Evolutionary conservation across 2,329 filamentous ascomycete species (phyloP).

Genomic region (Botrytis deweyae): DNA sequence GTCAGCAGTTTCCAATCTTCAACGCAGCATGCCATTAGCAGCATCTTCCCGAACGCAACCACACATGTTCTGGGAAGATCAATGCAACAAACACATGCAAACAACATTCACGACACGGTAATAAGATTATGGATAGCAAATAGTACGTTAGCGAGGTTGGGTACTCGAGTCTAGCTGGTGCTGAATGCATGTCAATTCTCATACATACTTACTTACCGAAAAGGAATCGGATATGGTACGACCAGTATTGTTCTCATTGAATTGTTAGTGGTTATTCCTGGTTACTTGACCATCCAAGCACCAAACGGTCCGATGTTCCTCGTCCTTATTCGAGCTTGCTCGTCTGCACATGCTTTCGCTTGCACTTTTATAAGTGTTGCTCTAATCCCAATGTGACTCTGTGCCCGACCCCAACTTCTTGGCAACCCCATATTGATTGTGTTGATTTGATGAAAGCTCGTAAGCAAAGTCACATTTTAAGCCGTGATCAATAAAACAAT

Average conservation of each 20-base stretch:
- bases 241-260: neutral
- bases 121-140: neutral
- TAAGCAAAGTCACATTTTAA: constrained; percentile 18
- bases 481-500: constrained; percentile 16
- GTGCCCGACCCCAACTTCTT: constrained; percentile 19
- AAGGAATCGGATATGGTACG: neutral
- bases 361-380: neutral
- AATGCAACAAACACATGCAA: constrained; percentile 2
- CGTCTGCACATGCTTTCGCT: constrained; percentile 15
- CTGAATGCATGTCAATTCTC: constrained; percentile 1
- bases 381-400: constrained; percentile 19
- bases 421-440: constrained; percentile 9
- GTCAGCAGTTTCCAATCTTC: constrained; percentile 6
- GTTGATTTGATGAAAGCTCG: constrained; percentile 10
- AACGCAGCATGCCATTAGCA: constrained; percentile 5
- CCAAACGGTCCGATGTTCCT: constrained; percentile 26
- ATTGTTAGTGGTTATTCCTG: neutral
- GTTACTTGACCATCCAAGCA: constrained; percentile 9
- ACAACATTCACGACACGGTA: neutral
- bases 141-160: neutral
- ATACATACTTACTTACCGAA: constrained; percentile 6
- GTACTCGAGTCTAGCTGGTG: constrained; percentile 1
- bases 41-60: neutral
- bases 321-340: constrained; percentile 19
- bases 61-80: neutral